Conservation (phyloP, 2,329 filamentous ascomycete genomes). For the Trichoderma koningiopsis region DNA sequence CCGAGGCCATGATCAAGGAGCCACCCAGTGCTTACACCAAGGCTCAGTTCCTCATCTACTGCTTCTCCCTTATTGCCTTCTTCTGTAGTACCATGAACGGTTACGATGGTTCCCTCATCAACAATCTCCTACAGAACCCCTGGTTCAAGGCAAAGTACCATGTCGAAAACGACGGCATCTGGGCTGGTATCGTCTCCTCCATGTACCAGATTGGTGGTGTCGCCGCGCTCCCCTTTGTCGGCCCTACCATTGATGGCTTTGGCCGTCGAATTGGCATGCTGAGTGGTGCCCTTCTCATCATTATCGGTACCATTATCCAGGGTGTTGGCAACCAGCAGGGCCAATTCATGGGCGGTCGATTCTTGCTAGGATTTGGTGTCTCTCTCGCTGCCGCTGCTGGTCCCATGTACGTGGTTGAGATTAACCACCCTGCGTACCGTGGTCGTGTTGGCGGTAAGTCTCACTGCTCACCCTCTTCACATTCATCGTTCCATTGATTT, state of each 20-base stretch:
- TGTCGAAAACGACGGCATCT: slow-evolving; percentile 47
- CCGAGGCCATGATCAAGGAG: slow-evolving; percentile 57
- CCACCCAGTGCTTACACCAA: slow-evolving; percentile 47
- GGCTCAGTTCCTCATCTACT: slow-evolving; percentile 45
- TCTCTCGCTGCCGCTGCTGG: slow-evolving; percentile 42
- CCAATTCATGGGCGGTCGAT: slow-evolving; percentile 59
- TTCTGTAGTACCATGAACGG: slow-evolving; percentile 54
- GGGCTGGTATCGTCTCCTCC: slow-evolving; percentile 52
- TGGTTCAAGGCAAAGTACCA: slow-evolving; percentile 45
- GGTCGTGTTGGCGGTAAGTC: slow-evolving; percentile 43
- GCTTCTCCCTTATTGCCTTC: slow-evolving; percentile 50
- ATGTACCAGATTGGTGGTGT: slow-evolving; percentile 56
- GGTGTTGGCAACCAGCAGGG: slow-evolving; percentile 42
- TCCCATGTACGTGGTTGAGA: slow-evolving; percentile 47
- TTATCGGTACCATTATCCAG: slow-evolving; percentile 52
- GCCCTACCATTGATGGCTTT: slow-evolving; percentile 51
- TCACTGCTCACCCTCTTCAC: background rate
- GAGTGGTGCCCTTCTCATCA: slow-evolving; percentile 46
- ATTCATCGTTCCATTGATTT: background rate
- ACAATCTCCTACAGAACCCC: slow-evolving; percentile 49
- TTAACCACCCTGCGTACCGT: slow-evolving; percentile 50
- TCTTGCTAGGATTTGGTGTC: slow-evolving; percentile 58
- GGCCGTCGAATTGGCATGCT: slow-evolving; percentile 52
- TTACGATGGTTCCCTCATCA: slow-evolving; percentile 55
- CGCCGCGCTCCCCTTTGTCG: slow-evolving; percentile 51